Evolutionary conservation across 2,329 filamentous ascomycete species (phyloP), one percentile per base, ranked within the genome.

Genomic region (Fusarium dlaminii): DNA sequence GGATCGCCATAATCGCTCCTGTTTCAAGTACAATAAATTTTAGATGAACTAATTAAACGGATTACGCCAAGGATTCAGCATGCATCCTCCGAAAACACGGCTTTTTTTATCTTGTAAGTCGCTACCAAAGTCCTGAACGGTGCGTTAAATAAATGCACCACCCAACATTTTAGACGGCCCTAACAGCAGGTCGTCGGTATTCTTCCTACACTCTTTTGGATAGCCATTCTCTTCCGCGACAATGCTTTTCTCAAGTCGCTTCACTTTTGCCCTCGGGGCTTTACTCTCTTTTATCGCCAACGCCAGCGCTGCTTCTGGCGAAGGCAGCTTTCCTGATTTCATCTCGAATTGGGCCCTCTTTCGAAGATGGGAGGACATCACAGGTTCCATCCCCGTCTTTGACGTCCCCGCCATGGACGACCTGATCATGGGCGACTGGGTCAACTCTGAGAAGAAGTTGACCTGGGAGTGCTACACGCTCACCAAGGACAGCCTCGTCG

Each of bases 71-170:
- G 61, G 37, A 59, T 49, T 46, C 29, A 46, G 6, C 39, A 58
- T 30, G 24, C 10, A 51, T 55, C 59, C 49, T 46, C 5, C 20
- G 18, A 52, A 13, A n/a, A 32, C 43, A 45, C 2, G 36, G 5
- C 24, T 12, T 51, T 39, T 24, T 36, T 24, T 8, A 12, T 58
- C 40, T 42, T 32, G 15, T 29, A 32, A 36, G 18, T 59, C 27
- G 15, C 8, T 22, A 8, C 9, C 18, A 45, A 39, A 34, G 49
- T 34, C 13, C 30, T 17, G 10, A 20, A 24, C 2, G 11, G 42
- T 4, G 42, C 22, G 24, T 66, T 69, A 66, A 69, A 69, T 69
- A 69, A 61, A 66, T 57, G 39, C 66, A 69, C 10, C 22, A n/a
- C 66, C 66, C 66, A 32, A 14, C 27, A 59, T 49, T 29, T 24